A percentile compares a stretch with the other conserved stretches of the same genome.
These are phyloP conservation scores for Epichloe baconii DNA, from an alignment of 2,329 filamentous ascomycete genomes.

Conservation along the genomic window DNA sequence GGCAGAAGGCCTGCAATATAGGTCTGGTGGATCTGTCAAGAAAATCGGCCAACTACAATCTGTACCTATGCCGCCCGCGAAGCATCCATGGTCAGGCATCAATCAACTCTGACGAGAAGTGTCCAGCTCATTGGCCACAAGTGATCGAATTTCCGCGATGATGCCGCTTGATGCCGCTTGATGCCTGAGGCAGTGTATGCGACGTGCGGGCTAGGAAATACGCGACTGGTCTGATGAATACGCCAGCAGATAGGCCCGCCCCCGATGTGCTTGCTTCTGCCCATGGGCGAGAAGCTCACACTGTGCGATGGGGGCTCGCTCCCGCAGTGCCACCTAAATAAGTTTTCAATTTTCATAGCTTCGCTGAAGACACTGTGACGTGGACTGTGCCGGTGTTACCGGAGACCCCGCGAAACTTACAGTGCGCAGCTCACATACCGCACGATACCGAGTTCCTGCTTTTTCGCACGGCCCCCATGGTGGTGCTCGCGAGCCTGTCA, in stretches of 20 bases:
- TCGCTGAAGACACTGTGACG: background rate
- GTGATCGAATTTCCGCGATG: slow-evolving; percentile 3
- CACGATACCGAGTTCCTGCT: no score
- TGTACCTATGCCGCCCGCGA: no score
- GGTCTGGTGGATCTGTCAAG: no score
- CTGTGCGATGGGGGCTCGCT: background rate
- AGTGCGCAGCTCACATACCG: background rate
- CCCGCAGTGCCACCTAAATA: background rate
- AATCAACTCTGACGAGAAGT: background rate
- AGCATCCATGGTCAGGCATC: background rate
- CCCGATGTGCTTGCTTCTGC: background rate
- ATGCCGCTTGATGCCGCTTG: background rate
- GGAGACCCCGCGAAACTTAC: background rate
- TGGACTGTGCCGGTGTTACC: background rate
- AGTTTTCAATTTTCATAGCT: background rate
- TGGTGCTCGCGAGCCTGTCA: background rate
- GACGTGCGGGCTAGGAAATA: slow-evolving; percentile 12
- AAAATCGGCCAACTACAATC: no score
- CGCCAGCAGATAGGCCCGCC: slow-evolving; percentile 4
- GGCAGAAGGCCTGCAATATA: no score
- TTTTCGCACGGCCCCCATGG: background rate
- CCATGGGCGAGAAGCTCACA: background rate
- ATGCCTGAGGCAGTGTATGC: slow-evolving; percentile 19
- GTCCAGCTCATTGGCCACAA: slow-evolving; percentile 1
- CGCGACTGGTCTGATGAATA: slow-evolving; percentile 15